Conservation (phyloP, 2,329 filamentous ascomycete genomes). For the Fusarium nygamai region DNA sequence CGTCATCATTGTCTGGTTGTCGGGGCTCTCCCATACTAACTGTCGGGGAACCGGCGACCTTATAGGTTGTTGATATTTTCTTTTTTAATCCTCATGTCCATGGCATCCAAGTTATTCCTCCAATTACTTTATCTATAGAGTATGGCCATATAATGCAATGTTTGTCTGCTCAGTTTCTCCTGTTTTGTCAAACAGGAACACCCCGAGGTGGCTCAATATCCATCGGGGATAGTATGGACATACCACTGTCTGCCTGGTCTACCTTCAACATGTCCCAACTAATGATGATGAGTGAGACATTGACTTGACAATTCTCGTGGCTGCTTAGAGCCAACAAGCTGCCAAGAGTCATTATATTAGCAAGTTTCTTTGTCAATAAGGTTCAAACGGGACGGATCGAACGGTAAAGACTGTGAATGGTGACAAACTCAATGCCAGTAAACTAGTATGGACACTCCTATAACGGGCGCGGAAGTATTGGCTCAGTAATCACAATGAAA, state of each 20-base stretch:
- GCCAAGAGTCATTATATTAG: neutral
- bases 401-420: conserved; percentile 2
- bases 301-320: neutral
- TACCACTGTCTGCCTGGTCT: neutral
- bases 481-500: conserved; percentile 1
- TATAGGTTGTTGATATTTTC: neutral
- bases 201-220: neutral
- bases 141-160: neutral
- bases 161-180: neutral
- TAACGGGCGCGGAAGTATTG: neutral
- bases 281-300: neutral
- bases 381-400: conserved; percentile 7
- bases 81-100: neutral
- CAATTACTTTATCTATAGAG: neutral
- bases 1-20: conserved; percentile 30
- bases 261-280: neutral
- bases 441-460: neutral
- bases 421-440: neutral
- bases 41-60: conserved; percentile 9
- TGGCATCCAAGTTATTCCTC: neutral
- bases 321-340: neutral
- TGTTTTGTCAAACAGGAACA: neutral
- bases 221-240: neutral
- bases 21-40: conserved; percentile 1
- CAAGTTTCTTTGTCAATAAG: neutral